These are phyloP conservation scores for Fibroporia radiculosa DNA, from an alignment of 768 basidiomycete genomes.

Conservation along the genomic window DNA sequence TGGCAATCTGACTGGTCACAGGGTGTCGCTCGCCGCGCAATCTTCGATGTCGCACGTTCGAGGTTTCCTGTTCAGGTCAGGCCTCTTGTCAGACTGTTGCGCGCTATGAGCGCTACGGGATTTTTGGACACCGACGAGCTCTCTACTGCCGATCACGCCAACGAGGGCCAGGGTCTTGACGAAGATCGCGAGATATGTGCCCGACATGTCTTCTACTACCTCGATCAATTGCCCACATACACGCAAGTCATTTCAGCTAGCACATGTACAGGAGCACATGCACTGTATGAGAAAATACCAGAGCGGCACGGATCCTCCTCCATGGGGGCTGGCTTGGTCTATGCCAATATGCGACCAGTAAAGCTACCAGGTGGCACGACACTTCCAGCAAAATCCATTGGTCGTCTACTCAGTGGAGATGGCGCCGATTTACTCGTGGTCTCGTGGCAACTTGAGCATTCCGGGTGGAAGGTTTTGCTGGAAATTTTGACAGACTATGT, in stretches of 20 bases:
- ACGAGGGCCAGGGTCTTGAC: constrained; percentile 30
- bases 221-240: constrained; percentile 63
- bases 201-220: constrained; percentile 66
- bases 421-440: constrained; percentile 63
- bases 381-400: constrained; percentile 58
- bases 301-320: constrained; percentile 50
- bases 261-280: constrained; percentile 58
- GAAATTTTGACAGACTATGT: constrained; percentile 76
- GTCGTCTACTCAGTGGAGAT: constrained; percentile 66
- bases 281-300: constrained; percentile 62
- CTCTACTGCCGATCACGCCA: constrained; percentile 41
- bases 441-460: constrained; percentile 75
- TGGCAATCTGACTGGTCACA: constrained; percentile 75
- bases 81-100: constrained; percentile 62
- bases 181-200: constrained; percentile 54
- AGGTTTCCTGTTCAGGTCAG: constrained; percentile 77
- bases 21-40: constrained; percentile 61
- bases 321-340: constrained; percentile 43
- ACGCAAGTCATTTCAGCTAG: constrained; percentile 64
- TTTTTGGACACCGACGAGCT: constrained; percentile 71
- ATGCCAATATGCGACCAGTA: constrained; percentile 58
- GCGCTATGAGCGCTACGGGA: constrained; percentile 70
- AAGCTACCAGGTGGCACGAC: constrained; percentile 70
- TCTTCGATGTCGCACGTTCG: constrained; percentile 75
- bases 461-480: constrained; percentile 81